These are phyloP conservation scores for Tuber microsphaerosporum DNA, from an alignment of 495 filamentous ascomycete species.

Conservation along the genomic window DNA sequence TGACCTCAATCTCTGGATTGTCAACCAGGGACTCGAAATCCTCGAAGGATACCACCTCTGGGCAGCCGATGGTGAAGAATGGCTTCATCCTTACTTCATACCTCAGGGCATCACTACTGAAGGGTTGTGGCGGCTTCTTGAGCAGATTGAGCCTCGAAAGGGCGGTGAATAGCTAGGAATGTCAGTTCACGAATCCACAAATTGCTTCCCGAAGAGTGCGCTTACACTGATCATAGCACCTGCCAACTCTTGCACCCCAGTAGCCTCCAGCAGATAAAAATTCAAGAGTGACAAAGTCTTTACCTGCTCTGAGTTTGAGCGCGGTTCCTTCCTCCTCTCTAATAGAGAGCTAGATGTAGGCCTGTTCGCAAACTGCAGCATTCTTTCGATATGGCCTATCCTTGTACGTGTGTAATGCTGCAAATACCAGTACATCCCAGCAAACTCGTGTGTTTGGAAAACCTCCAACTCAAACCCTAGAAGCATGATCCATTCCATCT, in stretches of 20 bases:
- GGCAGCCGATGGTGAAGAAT: slow-evolving; percentile 62
- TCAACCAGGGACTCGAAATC: slow-evolving; percentile 49
- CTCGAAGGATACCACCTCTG: slow-evolving; percentile 61
- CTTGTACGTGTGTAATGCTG: slow-evolving; percentile 52
- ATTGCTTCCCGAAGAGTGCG: background rate
- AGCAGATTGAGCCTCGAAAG: slow-evolving; percentile 58
- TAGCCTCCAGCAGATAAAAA: slow-evolving; percentile 58
- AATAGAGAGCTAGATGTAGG: slow-evolving; percentile 16
- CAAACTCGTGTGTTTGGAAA: slow-evolving; percentile 78
- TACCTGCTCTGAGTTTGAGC: slow-evolving; percentile 47
- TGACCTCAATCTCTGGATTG: slow-evolving; percentile 42
- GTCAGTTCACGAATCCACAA: slow-evolving; percentile 4
- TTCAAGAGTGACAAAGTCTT: slow-evolving; percentile 56
- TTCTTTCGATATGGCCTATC: slow-evolving; percentile 61
- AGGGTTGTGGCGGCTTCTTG: slow-evolving; percentile 55
- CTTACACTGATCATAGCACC: slow-evolving; percentile 50
- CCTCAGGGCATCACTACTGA: slow-evolving; percentile 60
- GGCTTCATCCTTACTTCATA: slow-evolving; percentile 90
- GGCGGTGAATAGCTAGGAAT: slow-evolving; percentile 57
- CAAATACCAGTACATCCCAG: slow-evolving; percentile 84
- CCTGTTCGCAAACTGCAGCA: slow-evolving; percentile 53
- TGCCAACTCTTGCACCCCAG: slow-evolving; percentile 63
- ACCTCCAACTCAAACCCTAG: slow-evolving; percentile 93
- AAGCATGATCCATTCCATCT: slow-evolving; percentile 82
- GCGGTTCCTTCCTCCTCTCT: slow-evolving; percentile 33